Conservation (phyloP, 306 rosid genomes). For the Pterocarpus santalinus region DNA sequence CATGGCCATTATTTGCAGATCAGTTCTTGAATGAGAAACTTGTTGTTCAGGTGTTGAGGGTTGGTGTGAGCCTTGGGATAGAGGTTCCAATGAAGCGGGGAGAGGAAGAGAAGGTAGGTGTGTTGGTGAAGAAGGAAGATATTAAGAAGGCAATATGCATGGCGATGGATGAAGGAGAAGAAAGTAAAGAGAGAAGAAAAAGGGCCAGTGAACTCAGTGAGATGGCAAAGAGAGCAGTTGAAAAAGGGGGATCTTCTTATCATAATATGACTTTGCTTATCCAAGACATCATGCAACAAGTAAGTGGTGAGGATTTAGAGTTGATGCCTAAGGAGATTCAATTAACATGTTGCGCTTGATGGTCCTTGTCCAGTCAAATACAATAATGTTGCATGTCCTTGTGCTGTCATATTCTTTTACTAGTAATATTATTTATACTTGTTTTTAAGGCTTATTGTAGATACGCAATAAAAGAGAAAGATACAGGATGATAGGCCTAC, state of each 20-base stretch:
- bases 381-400: background rate
- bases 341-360: background rate
- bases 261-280: constrained; percentile 44
- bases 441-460: too few relatives aligned
- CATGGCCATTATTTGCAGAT: constrained; percentile 74
- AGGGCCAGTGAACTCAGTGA: constrained; percentile 44
- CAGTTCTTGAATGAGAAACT: constrained; percentile 65
- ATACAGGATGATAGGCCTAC: too few relatives aligned
- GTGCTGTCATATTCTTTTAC: too few relatives aligned
- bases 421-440: too few relatives aligned
- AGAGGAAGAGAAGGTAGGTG: constrained; percentile 54
- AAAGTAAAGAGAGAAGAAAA: constrained; percentile 53
- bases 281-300: constrained; percentile 50
- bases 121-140: constrained; percentile 48
- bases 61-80: constrained; percentile 56
- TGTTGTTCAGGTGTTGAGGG: constrained; percentile 49
- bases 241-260: constrained; percentile 66
- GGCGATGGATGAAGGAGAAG: constrained; percentile 55
- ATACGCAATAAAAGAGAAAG: too few relatives aligned
- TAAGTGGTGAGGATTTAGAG: constrained; percentile 25
- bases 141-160: constrained; percentile 54
- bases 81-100: constrained; percentile 45
- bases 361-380: background rate
- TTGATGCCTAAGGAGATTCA: background rate
- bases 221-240: constrained; percentile 56